Base-by-base conservation (phyloP, 2,329 filamentous ascomycete species). In the Ophiostoma ulmi region DNA sequence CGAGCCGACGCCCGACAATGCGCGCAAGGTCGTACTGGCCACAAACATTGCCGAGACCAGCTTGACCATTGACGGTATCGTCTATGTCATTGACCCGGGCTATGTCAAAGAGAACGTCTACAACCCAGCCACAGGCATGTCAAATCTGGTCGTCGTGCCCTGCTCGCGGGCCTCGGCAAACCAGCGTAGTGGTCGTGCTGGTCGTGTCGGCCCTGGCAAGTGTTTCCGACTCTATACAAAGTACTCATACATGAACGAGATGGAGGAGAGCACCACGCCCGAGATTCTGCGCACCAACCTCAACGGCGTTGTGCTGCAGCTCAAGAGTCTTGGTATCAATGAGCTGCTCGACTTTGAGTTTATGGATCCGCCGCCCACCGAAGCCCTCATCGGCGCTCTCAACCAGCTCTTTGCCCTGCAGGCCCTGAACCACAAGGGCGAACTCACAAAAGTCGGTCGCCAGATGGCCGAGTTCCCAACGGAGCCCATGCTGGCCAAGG, bases 21-120 rank as follows among this genome's bases (percentile, higher is more conserved):
- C 91, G 0, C 87, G 95, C 38, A 99, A 98, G 78, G 93, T 98
- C 0, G 93, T 99, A 0, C 81, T 98, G 52, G 93, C 94, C 0
- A 98, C 95, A 2, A 99, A 99, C 77, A 98, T 99, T 79, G 95
- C 95, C 2, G 95, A 99, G 79, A 99, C 95, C 0, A 93, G 89
- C 83, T 81, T 99, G 77, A 99, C 95, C 0, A 97, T 99, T 71
- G 94, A 98, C 78, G 94, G 94, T 20, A 97, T 98, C 72, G 91
- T 94, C 10, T 97, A 96, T 78, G 95, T 98, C 48, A 97, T 98
- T 72, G 95, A 99, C 75, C 92, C 92, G 0, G 95, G 95, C 0
- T 97, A 96, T 74, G 93, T 95, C 73, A 99, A 99, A 79, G 93
- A 98, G 77, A 97, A 97, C 75, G 87, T 94, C 1, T 98, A 94